Percentiles rank a stretch among this genome's conserved stretches.
Evolutionary conservation across 805 yeast species (phyloP).

Genomic region (Metschnikowia cubensis): DNA sequence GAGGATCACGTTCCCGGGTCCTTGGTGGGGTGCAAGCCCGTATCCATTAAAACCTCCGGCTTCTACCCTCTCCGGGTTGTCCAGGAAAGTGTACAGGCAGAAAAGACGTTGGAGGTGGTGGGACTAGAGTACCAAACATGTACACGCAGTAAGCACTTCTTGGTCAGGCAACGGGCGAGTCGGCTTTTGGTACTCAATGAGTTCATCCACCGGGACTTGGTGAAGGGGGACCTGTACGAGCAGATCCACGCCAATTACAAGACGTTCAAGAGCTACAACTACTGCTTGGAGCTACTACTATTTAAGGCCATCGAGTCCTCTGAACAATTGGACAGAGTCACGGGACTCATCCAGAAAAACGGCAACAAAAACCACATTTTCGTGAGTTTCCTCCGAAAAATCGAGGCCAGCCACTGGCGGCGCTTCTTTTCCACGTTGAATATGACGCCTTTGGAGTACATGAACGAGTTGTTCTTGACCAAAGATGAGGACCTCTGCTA

Average conservation of each 20-base stretch:
- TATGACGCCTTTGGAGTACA: conserved; percentile 43
- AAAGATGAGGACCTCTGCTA: conserved; percentile 47
- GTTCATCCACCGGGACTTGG: conserved; percentile 46
- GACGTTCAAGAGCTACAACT: conserved; percentile 41
- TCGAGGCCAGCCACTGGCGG: conserved; percentile 53
- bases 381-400: conserved; percentile 55
- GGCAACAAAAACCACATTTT: conserved; percentile 31
- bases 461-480: conserved; percentile 38
- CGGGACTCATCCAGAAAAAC: conserved; percentile 17
- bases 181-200: conserved; percentile 44
- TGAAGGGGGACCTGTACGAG: conserved; percentile 15
- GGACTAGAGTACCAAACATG: conserved; percentile 38
- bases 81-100: conserved; percentile 2
- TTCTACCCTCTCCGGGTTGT: conserved; percentile 11
- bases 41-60: neutral
- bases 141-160: conserved; percentile 25
- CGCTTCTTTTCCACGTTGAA: conserved; percentile 41
- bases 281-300: conserved; percentile 47
- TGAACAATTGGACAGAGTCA: conserved; percentile 12
- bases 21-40: neutral
- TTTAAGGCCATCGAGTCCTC: conserved; percentile 26
- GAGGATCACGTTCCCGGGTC: neutral
- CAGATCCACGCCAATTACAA: conserved; percentile 34
- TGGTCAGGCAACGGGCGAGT: conserved; percentile 31
- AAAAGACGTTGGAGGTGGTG: conserved; percentile 31